Conservation (phyloP, 768 basidiomycete genomes). For the Kwoniella sp. region DNA sequence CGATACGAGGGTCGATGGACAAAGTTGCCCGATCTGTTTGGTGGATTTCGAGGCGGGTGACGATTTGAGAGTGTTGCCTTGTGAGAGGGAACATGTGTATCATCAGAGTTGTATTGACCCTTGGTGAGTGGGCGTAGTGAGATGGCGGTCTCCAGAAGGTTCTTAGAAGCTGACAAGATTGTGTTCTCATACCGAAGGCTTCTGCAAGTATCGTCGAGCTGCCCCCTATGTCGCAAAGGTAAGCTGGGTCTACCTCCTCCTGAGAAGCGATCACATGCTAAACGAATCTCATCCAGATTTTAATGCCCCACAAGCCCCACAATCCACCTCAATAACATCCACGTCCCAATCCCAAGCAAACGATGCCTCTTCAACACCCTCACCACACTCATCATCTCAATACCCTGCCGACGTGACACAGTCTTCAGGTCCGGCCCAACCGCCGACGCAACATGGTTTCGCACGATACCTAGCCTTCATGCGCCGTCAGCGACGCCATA, state of each 20-base stretch:
- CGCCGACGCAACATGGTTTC: constrained; percentile 46
- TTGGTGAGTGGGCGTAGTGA: constrained; percentile 39
- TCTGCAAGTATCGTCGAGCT: constrained; percentile 81
- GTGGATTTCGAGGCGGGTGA: constrained; percentile 93
- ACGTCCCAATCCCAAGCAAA: constrained; percentile 5
- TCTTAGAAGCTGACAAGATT: neutral
- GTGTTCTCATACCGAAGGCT: constrained; percentile 62
- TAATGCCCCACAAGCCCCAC: constrained; percentile 25
- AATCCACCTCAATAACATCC: constrained; percentile 16
- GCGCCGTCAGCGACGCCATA: constrained; percentile 37
- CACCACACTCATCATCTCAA: constrained; percentile 22
- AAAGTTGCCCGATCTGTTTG: constrained; percentile 94
- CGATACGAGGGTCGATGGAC: constrained; percentile 61
- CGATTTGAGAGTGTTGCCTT: constrained; percentile 84
- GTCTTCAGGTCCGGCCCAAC: constrained; percentile 17
- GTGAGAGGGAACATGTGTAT: constrained; percentile 86
- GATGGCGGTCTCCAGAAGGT: no score
- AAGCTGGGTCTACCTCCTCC: constrained; percentile 29
- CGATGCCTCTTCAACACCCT: constrained; percentile 10
- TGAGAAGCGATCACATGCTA: neutral
- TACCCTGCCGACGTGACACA: constrained; percentile 7
- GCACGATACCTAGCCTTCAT: constrained; percentile 52
- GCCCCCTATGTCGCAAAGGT: constrained; percentile 92
- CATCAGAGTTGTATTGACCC: constrained; percentile 89
- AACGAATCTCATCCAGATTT: constrained; percentile 27